phyloP scores from a whole-genome alignment of 2,329 filamentous ascomycete genomes.

The Xylaria sp. region DNA sequence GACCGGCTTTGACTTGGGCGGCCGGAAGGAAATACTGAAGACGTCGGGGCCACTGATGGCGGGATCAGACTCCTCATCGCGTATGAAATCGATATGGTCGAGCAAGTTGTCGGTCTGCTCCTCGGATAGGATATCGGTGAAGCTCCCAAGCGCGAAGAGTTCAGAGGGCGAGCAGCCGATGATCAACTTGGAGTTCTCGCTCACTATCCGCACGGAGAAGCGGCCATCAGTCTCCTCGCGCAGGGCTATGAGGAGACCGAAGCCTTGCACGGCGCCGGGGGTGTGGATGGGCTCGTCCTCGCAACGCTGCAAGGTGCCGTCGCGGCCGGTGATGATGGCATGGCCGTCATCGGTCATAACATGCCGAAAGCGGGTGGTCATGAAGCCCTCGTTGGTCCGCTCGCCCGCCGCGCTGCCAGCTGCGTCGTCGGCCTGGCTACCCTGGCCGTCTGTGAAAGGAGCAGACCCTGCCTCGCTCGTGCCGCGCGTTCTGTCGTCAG shows the following conservation, averaged over 20 bases:
- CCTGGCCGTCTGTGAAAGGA: slow-evolving; percentile 3
- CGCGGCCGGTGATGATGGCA: slow-evolving; percentile 81
- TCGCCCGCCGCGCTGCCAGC: slow-evolving; percentile 33
- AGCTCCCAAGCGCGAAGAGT: slow-evolving; percentile 78
- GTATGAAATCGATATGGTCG: slow-evolving; percentile 88
- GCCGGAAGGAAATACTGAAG: slow-evolving; percentile 79
- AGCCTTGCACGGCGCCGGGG: slow-evolving; percentile 82
- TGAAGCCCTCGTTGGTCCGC: slow-evolving; percentile 56
- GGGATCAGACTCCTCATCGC: slow-evolving; percentile 82
- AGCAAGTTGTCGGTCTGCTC: slow-evolving; percentile 86
- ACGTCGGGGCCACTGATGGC: slow-evolving; percentile 83
- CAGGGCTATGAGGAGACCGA: slow-evolving; percentile 80
- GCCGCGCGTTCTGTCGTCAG: slow-evolving; percentile 41
- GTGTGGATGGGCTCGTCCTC: slow-evolving; percentile 93
- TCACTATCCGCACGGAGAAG: slow-evolving; percentile 77
- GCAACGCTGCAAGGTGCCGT: slow-evolving; percentile 78
- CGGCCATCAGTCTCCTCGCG: slow-evolving; percentile 75
- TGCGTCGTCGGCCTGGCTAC: slow-evolving; percentile 23
- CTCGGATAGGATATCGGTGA: slow-evolving; percentile 84
- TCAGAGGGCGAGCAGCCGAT: slow-evolving; percentile 81
- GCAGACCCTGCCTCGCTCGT: slow-evolving; percentile 33
- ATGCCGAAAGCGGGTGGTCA: slow-evolving; percentile 83
- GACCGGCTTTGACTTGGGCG: slow-evolving; percentile 62
- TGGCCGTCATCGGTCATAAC: slow-evolving; percentile 80
- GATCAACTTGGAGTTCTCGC: slow-evolving; percentile 80